A percentile compares a stretch with the other conserved stretches of the same genome.
phyloP scores from a whole-genome alignment of 2,329 filamentous ascomycete genomes.

The Microsporum audouinii region DNA sequence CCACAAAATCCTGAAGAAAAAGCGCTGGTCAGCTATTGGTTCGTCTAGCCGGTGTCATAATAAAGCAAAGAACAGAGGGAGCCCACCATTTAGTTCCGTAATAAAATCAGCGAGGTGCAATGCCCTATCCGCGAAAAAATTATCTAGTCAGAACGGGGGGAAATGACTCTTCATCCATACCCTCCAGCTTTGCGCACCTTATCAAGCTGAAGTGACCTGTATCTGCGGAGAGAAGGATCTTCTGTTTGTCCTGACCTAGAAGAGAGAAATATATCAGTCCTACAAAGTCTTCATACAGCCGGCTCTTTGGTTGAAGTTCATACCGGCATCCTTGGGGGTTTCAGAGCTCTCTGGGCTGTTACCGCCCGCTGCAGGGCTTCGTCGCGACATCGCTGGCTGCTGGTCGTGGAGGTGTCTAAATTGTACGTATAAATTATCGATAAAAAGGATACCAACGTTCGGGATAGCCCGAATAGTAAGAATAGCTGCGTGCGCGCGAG shows the following conservation, averaged over 20 bases:
- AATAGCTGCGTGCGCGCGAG: not conserved
- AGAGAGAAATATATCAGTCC: not conserved
- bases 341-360: slow-evolving; percentile 3
- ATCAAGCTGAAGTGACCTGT: slow-evolving; percentile 41
- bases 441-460: not conserved
- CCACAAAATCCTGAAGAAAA: slow-evolving; percentile 36
- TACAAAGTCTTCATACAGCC: not conserved
- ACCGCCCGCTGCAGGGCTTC: slow-evolving; percentile 8
- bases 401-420: not conserved
- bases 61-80: not conserved
- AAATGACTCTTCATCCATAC: not conserved
- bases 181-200: slow-evolving; percentile 27
- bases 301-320: not conserved
- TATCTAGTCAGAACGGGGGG: not conserved
- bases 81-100: slow-evolving; percentile 39
- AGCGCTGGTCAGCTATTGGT: slow-evolving; percentile 1
- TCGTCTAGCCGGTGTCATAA: not conserved
- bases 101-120: slow-evolving; percentile 42
- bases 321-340: slow-evolving; percentile 8
- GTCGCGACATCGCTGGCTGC: slow-evolving; percentile 11
- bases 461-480: not conserved
- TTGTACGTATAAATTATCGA: not conserved
- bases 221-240: slow-evolving; percentile 37
- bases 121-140: slow-evolving; percentile 24
- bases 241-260: slow-evolving; percentile 39